Percentiles rank a stretch among this genome's conserved stretches.
These are phyloP conservation scores for Talaromyces sp. DNA, from an alignment of 2,329 filamentous ascomycete species.

Conservation along the genomic window DNA sequence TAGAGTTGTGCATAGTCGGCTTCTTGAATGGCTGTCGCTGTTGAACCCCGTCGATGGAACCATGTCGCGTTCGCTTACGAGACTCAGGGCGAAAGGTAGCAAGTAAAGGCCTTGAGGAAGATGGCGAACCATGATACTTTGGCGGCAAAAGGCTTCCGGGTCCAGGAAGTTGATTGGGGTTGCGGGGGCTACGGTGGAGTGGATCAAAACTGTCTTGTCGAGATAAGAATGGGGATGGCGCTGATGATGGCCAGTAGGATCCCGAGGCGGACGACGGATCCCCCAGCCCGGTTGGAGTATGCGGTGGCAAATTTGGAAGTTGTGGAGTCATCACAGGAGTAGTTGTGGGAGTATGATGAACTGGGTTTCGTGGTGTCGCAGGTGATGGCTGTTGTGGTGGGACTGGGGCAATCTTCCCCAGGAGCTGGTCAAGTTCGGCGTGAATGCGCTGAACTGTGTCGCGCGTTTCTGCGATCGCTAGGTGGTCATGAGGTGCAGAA, in stretches of 20 bases:
- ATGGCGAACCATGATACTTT: too few species aligned
- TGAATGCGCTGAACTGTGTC: constrained; percentile 29
- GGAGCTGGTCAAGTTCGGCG: constrained; percentile 18
- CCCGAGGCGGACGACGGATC: constrained; percentile 6
- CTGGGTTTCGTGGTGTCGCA: too few species aligned
- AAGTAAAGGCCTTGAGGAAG: background rate
- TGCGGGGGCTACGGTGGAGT: too few species aligned
- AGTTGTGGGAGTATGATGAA: too few species aligned
- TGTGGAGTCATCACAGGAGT: background rate
- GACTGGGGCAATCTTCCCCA: background rate
- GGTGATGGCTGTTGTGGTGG: background rate
- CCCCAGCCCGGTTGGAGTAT: background rate
- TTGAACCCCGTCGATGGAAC: constrained; percentile 11
- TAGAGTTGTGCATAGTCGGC: constrained; percentile 6
- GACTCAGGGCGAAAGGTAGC: background rate
- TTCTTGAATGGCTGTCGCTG: constrained; percentile 16
- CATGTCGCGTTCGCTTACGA: constrained; percentile 23
- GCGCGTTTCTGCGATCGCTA: constrained; percentile 29
- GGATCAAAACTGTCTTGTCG: too few species aligned
- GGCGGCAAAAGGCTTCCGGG: too few species aligned
- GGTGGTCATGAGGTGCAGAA: constrained; percentile 28
- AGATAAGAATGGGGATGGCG: constrained; percentile 10
- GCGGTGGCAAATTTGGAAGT: background rate
- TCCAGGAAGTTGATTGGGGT: too few species aligned
- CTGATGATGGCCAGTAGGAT: constrained; percentile 18